These are phyloP conservation scores for Talaromyces sp. DNA, from an alignment of 2,329 filamentous ascomycete genomes.

Conservation along the genomic window DNA sequence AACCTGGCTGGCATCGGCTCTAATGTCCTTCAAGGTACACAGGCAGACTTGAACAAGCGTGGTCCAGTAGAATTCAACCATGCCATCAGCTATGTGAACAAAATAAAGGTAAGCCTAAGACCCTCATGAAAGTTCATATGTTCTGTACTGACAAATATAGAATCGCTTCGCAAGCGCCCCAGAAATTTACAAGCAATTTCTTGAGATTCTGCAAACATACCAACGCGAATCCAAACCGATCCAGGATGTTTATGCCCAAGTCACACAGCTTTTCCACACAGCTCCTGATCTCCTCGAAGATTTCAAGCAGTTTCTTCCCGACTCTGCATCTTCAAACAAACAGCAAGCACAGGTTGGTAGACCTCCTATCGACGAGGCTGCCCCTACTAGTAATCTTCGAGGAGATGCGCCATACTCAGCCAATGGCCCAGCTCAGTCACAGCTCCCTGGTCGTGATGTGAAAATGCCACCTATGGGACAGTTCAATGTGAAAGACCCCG, in stretches of 20 bases:
- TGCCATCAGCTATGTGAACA: slow-evolving; percentile 98
- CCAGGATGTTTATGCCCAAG: slow-evolving; percentile 95
- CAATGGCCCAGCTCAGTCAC: slow-evolving; percentile 42
- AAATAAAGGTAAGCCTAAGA: slow-evolving; percentile 77
- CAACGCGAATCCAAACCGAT: slow-evolving; percentile 98
- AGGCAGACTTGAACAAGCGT: slow-evolving; percentile 69
- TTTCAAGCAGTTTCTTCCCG: slow-evolving; percentile 97
- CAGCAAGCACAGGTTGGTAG: slow-evolving; percentile 57
- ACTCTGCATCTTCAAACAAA: slow-evolving; percentile 73
- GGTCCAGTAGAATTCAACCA: slow-evolving; percentile 98
- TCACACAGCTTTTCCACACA: slow-evolving; percentile 88
- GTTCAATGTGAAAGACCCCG: slow-evolving; percentile 80
- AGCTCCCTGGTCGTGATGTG: slow-evolving; percentile 53
- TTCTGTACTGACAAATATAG: slow-evolving; percentile 45
- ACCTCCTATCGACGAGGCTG: slow-evolving; percentile 67
- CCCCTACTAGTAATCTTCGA: slow-evolving; percentile 64
- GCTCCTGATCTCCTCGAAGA: slow-evolving; percentile 95
- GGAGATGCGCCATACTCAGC: slow-evolving; percentile 50
- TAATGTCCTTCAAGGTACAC: slow-evolving; percentile 57
- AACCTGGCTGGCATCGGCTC: slow-evolving; percentile 61
- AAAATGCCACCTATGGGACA: slow-evolving; percentile 93
- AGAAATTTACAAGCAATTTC: slow-evolving; percentile 98
- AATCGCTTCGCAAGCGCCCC: slow-evolving; percentile 96
- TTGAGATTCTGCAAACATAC: slow-evolving; percentile 97
- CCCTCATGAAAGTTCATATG: background rate